These are phyloP conservation scores for Sequoiadendron giganteum DNA, from an alignment of 75 land plant species.

Conservation along the genomic window DNA sequence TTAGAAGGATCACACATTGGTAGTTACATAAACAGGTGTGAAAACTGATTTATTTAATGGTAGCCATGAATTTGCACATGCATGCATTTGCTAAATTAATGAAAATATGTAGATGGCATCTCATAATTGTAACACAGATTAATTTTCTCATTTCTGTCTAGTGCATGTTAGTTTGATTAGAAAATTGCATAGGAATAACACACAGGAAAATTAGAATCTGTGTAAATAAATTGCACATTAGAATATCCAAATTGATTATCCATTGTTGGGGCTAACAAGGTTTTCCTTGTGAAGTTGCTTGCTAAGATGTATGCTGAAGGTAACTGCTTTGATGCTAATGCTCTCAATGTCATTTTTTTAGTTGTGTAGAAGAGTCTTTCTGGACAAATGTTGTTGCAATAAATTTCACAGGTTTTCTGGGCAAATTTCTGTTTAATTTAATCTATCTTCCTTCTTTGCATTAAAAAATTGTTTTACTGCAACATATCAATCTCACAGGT, in stretches of 20 bases:
- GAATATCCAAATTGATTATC: not conserved
- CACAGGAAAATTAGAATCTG: too few species aligned
- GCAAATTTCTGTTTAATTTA: too few species aligned
- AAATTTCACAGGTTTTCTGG: too few species aligned
- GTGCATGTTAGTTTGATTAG: not conserved
- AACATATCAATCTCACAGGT: too few species aligned
- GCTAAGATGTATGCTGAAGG: not conserved
- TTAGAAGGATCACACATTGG: not conserved
- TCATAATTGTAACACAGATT: not conserved
- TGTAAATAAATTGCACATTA: not conserved
- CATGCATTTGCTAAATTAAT: not conserved
- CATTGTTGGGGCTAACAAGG: too few species aligned
- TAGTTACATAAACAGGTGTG: not conserved
- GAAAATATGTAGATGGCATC: not conserved
- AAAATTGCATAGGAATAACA: not conserved
- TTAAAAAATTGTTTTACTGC: not conserved
- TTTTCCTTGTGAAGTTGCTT: too few species aligned
- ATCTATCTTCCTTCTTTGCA: not conserved
- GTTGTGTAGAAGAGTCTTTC: not conserved
- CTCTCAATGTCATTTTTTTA: not conserved
- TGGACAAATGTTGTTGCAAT: not conserved
- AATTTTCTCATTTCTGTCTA: not conserved
- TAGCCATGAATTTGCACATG: too few species aligned
- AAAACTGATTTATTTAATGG: not conserved
- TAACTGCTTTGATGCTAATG: not conserved